These are phyloP conservation scores for Penicillium simplicissimum DNA, from an alignment of 495 filamentous ascomycete species.

Conservation along the genomic window DNA sequence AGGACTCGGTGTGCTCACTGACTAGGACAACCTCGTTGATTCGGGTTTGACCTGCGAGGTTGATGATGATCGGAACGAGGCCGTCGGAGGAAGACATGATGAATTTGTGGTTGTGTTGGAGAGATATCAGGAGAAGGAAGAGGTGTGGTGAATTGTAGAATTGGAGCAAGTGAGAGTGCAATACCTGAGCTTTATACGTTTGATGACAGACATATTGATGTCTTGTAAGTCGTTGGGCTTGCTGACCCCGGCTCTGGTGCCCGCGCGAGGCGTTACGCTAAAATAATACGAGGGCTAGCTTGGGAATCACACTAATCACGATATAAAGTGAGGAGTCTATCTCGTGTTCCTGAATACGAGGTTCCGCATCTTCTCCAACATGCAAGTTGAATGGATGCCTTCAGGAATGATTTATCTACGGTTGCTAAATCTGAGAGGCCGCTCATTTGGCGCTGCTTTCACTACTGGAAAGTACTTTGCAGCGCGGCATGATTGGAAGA, in stretches of 20 bases:
- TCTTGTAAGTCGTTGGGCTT: neutral
- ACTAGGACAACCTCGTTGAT: neutral
- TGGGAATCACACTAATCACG: neutral
- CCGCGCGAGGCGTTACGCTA: neutral
- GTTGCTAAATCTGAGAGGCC: neutral
- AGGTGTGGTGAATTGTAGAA: too few species aligned
- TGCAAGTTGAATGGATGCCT: neutral
- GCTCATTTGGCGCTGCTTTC: neutral
- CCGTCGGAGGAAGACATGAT: neutral
- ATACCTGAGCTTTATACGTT: neutral
- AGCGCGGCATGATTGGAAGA: too few species aligned
- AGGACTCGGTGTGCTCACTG: neutral
- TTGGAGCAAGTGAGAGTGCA: neutral
- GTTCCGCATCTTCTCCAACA: neutral
- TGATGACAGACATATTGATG: neutral
- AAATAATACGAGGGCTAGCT: neutral
- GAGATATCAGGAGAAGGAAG: neutral
- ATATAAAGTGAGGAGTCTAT: neutral
- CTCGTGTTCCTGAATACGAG: slow-evolving; percentile 2
- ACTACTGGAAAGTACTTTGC: too few species aligned
- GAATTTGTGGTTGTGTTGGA: neutral
- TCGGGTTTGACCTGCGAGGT: neutral
- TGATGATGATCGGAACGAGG: neutral
- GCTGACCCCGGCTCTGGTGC: neutral
- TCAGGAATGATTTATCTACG: neutral